Conservation (phyloP, 2,329 filamentous ascomycete species). For the Xenoacremonium recifei region DNA sequence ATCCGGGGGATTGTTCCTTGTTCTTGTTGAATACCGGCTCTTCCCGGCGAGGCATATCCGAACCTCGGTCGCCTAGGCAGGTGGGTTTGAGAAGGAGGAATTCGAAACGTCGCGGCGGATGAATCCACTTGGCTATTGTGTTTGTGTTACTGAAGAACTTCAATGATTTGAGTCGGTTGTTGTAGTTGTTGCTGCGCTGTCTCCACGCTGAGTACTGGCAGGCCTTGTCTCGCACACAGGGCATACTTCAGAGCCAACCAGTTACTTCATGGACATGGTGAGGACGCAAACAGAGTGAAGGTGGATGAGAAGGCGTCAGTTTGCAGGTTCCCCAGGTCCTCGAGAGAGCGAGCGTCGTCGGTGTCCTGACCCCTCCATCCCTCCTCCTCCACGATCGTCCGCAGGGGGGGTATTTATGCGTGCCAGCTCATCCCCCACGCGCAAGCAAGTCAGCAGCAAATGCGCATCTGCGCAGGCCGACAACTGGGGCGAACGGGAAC, state of each 20-base stretch:
- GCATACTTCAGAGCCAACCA: slow-evolving; percentile 21
- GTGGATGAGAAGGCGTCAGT: no score
- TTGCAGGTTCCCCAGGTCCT: slow-evolving; percentile 13
- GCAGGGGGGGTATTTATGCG: slow-evolving; percentile 2
- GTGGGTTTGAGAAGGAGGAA: slow-evolving; percentile 12
- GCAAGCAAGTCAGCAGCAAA: slow-evolving; percentile 3
- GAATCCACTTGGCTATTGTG: slow-evolving; percentile 9
- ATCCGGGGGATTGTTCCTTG: slow-evolving; percentile 17
- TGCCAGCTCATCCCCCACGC: no score
- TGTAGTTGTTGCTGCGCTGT: no score
- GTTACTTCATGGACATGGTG: no score
- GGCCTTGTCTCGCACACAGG: slow-evolving; percentile 27
- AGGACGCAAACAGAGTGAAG: no score
- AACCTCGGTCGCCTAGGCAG: slow-evolving; percentile 22
- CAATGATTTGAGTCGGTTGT: slow-evolving; percentile 1
- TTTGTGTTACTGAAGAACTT: slow-evolving; percentile 8
- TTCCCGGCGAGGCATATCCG: slow-evolving; percentile 26
- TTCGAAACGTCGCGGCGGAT: slow-evolving; percentile 12
- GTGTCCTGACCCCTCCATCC: no score
- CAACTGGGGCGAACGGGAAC: no score
- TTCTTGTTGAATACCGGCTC: slow-evolving; percentile 19
- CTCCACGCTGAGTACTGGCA: slow-evolving; percentile 15
- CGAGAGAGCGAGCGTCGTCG: slow-evolving; percentile 4
- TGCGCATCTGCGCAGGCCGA: slow-evolving; percentile 14
- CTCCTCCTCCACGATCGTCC: no score